Evolutionary conservation across 2,329 filamentous ascomycete species (phyloP).

Genomic region (Penicillium sp.): DNA sequence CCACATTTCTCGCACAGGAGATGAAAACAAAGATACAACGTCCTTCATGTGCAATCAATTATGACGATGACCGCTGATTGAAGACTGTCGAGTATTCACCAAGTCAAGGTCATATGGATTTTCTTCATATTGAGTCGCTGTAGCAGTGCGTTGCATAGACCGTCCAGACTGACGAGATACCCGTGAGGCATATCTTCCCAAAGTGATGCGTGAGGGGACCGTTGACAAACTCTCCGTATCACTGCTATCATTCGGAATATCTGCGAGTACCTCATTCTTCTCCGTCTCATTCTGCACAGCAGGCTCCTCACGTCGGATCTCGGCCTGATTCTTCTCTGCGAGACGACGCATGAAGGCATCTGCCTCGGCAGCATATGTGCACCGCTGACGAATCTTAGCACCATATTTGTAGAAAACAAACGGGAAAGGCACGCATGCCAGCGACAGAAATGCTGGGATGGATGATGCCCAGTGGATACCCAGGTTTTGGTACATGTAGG

Average conservation of each 20-base stretch:
- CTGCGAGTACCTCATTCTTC: background rate
- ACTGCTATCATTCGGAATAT: constrained; percentile 11
- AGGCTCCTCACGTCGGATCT: constrained; percentile 9
- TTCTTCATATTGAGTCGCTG: constrained; percentile 31
- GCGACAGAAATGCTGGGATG: constrained; percentile 49
- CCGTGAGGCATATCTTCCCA: constrained; percentile 23
- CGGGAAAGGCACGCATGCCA: constrained; percentile 47
- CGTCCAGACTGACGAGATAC: constrained; percentile 25
- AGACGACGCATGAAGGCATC: constrained; percentile 35
- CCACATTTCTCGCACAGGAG: background rate
- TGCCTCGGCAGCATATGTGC: constrained; percentile 43
- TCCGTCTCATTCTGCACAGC: constrained; percentile 12
- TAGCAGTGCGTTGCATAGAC: constrained; percentile 24
- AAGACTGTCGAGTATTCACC: constrained; percentile 31
- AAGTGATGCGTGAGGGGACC: constrained; percentile 22
- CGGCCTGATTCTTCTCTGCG: constrained; percentile 26
- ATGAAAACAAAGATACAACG: background rate
- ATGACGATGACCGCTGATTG: constrained; percentile 24
- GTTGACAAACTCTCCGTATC: constrained; percentile 25
- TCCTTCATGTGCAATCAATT: constrained; percentile 9
- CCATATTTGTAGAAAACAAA: constrained; percentile 48
- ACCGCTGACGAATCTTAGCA: constrained; percentile 40
- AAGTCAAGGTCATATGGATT: constrained; percentile 34
- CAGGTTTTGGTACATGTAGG: constrained; percentile 48
- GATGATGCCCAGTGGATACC: constrained; percentile 53